Base-by-base conservation (phyloP, 306 rosid genomes). In the Begonia peltatifolia region DNA sequence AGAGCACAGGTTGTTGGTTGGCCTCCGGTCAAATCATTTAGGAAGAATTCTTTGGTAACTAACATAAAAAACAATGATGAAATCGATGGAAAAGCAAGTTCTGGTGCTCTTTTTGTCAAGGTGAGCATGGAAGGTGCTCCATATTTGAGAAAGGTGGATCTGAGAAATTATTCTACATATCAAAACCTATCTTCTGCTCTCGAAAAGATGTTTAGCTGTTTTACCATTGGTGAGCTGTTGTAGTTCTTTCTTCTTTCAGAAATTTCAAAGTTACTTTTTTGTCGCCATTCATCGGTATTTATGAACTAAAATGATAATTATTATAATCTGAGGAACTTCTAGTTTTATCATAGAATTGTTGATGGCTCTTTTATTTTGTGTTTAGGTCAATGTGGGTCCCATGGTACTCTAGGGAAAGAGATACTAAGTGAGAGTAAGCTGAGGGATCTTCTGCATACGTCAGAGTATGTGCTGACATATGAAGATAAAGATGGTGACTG, bases 61-160 rank as follows among this genome's bases (percentile, higher is more conserved):
- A 54, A 84, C 41, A 68, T 94, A 2, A 90, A 85, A 76, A 83
- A 80, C 75, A 85, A 78, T 11, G 95, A 90, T 16, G 95, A 85
- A 67, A 95, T 89, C 25, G 93, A 89, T 63, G 94, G 95, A 59
- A 89, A 84, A 66, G 87, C 95, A 2, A 82, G 90, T 57, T 75
- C 72, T 13, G 67, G 80, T 12, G 81, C 94, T 25, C 86, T 86
- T 63, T 90, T 85, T 68, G 82, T 90, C 68, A 90, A 90, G 76
- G 95, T 90, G 68, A 86, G 95, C 81, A 90, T 90, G 94, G 99
- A 90, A 61, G 99, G 99, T 52, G 99, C 99, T 66, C 99, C 99
- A 41, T 86, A 90, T 80, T 67, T 86, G 65, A 74, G 99, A 74
- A 90, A 90, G 75, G 99, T 86, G 9, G 94, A 86, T 75, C 94